phyloP scores from a whole-genome alignment of 2,329 filamentous ascomycete genomes.

The Plenodomus lindquistii region DNA sequence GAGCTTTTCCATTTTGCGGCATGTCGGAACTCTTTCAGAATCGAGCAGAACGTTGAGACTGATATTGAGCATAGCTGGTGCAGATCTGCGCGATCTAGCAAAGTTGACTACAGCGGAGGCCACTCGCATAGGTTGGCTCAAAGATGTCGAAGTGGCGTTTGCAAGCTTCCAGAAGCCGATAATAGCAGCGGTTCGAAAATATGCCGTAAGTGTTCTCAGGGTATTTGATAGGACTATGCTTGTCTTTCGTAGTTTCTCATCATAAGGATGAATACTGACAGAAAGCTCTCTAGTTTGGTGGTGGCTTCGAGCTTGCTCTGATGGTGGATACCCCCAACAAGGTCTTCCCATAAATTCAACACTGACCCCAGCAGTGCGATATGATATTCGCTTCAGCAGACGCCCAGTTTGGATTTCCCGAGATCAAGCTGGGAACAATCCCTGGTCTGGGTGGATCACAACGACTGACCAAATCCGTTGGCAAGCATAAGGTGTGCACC shows the following conservation, averaged over 20 bases:
- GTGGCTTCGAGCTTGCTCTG: slow-evolving; percentile 91
- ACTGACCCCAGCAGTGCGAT: slow-evolving; percentile 54
- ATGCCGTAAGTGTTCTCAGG: slow-evolving; percentile 57
- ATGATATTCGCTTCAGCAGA: slow-evolving; percentile 83
- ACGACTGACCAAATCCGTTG: slow-evolving; percentile 70
- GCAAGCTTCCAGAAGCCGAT: slow-evolving; percentile 85
- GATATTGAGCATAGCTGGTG: slow-evolving; percentile 64
- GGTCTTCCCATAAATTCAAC: slow-evolving; percentile 41
- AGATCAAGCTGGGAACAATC: slow-evolving; percentile 91
- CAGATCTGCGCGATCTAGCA: slow-evolving; percentile 97
- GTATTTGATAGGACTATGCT: background rate
- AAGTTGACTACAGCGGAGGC: slow-evolving; percentile 82
- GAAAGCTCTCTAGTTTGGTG: slow-evolving; percentile 62
- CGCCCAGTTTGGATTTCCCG: slow-evolving; percentile 92
- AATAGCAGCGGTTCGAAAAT: slow-evolving; percentile 88
- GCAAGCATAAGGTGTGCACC: slow-evolving; percentile 43
- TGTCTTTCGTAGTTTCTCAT: background rate
- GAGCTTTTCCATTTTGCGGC: slow-evolving; percentile 75
- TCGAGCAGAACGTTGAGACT: background rate
- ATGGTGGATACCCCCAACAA: slow-evolving; percentile 61
- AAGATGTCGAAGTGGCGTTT: slow-evolving; percentile 83
- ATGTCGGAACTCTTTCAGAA: slow-evolving; percentile 36
- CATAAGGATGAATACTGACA: slow-evolving; percentile 5
- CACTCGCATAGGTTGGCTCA: slow-evolving; percentile 86
- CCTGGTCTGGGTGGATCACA: slow-evolving; percentile 91